Conservation (phyloP, 495 filamentous ascomycete genomes). For the Tuber melanosporum region DNA sequence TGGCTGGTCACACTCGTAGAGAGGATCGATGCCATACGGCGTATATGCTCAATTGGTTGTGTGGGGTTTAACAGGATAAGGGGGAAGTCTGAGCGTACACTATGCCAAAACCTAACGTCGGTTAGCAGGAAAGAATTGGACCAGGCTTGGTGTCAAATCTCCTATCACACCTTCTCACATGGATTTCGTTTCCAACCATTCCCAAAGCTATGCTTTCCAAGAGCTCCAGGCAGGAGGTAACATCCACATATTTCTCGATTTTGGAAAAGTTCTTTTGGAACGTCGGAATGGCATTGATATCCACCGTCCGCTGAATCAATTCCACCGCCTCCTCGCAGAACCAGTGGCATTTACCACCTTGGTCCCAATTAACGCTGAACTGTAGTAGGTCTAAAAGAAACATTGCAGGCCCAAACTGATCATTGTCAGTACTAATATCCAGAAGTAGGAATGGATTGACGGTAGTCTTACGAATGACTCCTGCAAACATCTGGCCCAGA, state of each 20-base stretch:
- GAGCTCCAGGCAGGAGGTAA: conserved; percentile 53
- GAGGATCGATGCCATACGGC: conserved; percentile 54
- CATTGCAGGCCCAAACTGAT: conserved; percentile 51
- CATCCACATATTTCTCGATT: conserved; percentile 51
- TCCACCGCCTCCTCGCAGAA: conserved; percentile 52
- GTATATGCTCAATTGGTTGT: conserved; percentile 54
- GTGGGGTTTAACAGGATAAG: conserved; percentile 56
- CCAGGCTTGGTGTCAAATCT: conserved; percentile 13
- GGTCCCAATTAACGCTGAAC: conserved; percentile 52
- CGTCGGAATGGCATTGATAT: conserved; percentile 53
- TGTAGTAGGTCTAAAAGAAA: conserved; percentile 54
- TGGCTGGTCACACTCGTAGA: conserved; percentile 53
- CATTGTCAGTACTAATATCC: conserved; percentile 23
- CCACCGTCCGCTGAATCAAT: conserved; percentile 52
- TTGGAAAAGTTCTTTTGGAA: conserved; percentile 49
- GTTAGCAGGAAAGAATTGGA: conserved; percentile 11
- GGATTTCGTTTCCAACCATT: conserved; percentile 21
- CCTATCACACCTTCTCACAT: conserved; percentile 34
- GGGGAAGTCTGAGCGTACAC: conserved; percentile 57
- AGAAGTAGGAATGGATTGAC: conserved; percentile 4
- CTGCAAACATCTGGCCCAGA: conserved; percentile 59
- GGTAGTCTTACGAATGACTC: conserved; percentile 51
- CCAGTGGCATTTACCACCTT: conserved; percentile 45
- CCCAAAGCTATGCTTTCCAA: conserved; percentile 54
- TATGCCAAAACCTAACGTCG: conserved; percentile 51